Percentiles rank a stretch among this genome's conserved stretches.
These are phyloP conservation scores for Apophysomyces variabilis DNA, from an alignment of 371 early-diverging fungal species.

Conservation along the genomic window DNA sequence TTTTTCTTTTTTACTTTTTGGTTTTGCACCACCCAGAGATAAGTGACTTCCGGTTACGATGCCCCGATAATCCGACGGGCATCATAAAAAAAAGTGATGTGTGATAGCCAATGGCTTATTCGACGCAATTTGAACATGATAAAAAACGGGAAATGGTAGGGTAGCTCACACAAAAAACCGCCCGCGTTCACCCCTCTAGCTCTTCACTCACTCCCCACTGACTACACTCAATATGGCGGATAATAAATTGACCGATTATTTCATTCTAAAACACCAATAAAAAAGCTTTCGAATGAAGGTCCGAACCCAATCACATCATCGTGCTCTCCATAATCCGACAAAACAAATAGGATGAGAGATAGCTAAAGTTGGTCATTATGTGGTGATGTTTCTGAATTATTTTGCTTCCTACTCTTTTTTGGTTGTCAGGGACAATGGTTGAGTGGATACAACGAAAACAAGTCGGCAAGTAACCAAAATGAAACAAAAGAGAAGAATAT, in stretches of 20 bases:
- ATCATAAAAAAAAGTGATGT: too few species aligned
- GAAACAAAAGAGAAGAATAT: background rate
- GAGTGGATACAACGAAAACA: background rate
- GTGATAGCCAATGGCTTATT: slow-evolving; percentile 7
- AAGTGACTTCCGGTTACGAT: slow-evolving; percentile 5
- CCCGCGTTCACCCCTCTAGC: too few species aligned
- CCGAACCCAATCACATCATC: slow-evolving; percentile 10
- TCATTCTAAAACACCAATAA: background rate
- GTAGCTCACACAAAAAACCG: too few species aligned
- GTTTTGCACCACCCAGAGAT: background rate
- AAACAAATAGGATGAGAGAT: background rate
- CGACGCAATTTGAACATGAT: background rate
- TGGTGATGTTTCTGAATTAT: slow-evolving; percentile 1
- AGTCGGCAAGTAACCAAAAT: background rate
- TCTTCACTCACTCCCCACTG: too few species aligned
- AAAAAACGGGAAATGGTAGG: background rate
- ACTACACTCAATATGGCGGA: background rate
- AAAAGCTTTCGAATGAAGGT: background rate
- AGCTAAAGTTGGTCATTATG: background rate
- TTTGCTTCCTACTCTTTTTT: too few species aligned
- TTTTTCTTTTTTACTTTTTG: background rate
- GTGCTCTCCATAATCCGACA: background rate
- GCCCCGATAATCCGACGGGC: slow-evolving; percentile 9
- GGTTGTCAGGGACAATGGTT: too few species aligned
- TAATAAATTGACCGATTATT: slow-evolving; percentile 8